Conservation (phyloP, 805 yeast species). For the Nakazawaea wickerhamii region DNA sequence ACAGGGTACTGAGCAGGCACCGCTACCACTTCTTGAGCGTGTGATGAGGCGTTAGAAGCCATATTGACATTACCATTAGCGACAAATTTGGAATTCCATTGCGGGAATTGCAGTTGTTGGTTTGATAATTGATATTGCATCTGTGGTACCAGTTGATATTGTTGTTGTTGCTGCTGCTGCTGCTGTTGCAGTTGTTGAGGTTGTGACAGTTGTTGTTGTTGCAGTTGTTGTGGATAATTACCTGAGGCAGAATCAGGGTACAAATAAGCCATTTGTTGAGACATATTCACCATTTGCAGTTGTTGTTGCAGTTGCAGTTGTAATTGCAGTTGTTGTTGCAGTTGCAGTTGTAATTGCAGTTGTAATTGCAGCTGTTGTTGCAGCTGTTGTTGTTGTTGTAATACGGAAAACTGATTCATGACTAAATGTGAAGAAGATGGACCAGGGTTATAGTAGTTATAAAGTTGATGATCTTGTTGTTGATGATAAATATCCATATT, state of each 20-base stretch:
- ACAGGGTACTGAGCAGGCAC: conserved; percentile 1
- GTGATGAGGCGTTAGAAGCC: too few relatives aligned
- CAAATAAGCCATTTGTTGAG: conserved; percentile 2
- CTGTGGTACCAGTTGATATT: conserved; percentile 14
- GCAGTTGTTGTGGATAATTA: conserved; percentile 26
- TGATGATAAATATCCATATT: conserved; percentile 12
- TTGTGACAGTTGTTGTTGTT: conserved; percentile 23
- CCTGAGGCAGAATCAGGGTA: conserved; percentile 11
- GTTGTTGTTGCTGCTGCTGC: conserved; percentile 28
- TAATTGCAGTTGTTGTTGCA: conserved; percentile 17
- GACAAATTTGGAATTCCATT: conserved; percentile 10
- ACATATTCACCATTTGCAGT: not conserved
- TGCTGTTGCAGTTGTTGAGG: conserved; percentile 36
- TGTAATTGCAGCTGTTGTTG: conserved; percentile 18
- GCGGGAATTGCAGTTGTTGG: conserved; percentile 11
- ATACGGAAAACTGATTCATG: conserved; percentile 6
- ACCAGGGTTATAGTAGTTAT: conserved; percentile 1
- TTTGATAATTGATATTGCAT: conserved; percentile 1
- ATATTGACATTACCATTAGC: not conserved
- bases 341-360: conserved; percentile 16
- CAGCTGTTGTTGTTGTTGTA: conserved; percentile 16
- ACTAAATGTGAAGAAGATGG: not conserved
- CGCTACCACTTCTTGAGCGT: not conserved
- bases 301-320: conserved; percentile 25
- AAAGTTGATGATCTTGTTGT: conserved; percentile 7